Evolutionary conservation across 352 stramenopile genomes (phyloP).

Genomic region (Discostella stelligera): DNA sequence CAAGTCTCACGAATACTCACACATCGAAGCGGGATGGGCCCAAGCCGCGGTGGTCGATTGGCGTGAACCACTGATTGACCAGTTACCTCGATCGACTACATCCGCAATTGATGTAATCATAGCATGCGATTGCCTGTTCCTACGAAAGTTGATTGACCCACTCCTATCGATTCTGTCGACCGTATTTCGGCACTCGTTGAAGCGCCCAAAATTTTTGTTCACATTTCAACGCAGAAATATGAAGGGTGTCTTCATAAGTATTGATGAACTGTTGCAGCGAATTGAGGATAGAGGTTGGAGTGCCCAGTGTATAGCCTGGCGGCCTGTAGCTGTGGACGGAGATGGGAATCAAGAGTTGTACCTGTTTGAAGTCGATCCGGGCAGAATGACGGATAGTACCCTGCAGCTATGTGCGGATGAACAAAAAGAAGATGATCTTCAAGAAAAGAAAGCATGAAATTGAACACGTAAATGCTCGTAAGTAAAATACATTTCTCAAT

Average conservation of each 20-base stretch:
- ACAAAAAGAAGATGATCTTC: no score
- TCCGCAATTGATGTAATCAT: constrained; percentile 44
- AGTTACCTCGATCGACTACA: constrained; percentile 15
- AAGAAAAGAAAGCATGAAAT: no score
- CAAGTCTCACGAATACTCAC: not conserved
- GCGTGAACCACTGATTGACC: constrained; percentile 28
- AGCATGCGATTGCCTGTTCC: constrained; percentile 52
- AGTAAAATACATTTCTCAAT: no score
- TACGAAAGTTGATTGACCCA: constrained; percentile 43
- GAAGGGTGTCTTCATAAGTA: constrained; percentile 40
- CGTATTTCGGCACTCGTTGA: constrained; percentile 19
- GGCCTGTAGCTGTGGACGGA: constrained; percentile 34
- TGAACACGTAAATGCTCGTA: no score
- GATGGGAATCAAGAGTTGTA: constrained; percentile 40
- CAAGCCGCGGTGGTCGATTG: constrained; percentile 36
- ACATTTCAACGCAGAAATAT: constrained; percentile 44
- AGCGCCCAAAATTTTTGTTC: constrained; percentile 34
- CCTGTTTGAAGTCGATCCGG: constrained; percentile 36
- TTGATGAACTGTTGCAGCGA: constrained; percentile 39
- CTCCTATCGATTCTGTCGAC: constrained; percentile 19
- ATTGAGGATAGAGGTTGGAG: constrained; percentile 49
- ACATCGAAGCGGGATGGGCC: constrained; percentile 37
- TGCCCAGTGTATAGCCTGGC: constrained; percentile 64
- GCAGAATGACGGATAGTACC: no score
- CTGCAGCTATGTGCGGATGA: no score